Evolutionary conservation across 108 stramenopile genomes (phyloP), one percentile per base, ranked within the genome.

Genomic region (Stephanodiscus triporus): DNA sequence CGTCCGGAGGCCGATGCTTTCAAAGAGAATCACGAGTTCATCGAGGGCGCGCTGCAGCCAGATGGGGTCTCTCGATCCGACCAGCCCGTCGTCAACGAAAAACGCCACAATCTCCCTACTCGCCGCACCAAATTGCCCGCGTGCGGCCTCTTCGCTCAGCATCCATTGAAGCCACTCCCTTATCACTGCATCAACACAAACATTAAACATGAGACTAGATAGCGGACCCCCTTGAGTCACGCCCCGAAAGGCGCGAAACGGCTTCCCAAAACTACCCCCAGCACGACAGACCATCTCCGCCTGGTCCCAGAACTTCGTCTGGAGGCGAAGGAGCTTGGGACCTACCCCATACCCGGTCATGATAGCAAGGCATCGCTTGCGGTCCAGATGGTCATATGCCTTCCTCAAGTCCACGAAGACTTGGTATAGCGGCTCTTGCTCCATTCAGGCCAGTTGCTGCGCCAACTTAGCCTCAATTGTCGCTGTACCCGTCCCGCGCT

Each of bases 341-440:
- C 73, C 73, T 14, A 66, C 73, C n/a, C 65, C 65, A 74, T 66
- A 74, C 32, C 23, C 49, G 14, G 29, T 20, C 65, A 74, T 34
- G 32, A 66, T 74, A 16, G 23, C 48, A 8, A 74, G 26, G 26
- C 47, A 29, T 11, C 73, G 50, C 22, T 22, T 30, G 30, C 73
- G 19, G 20, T 74, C 73, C 24, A 74, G n/a, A 11, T 24, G 30
- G 30, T 74, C 63, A 49, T 66, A 74, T 51, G 65, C 73, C 38
- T 74, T 74, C 16, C 32, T 23, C 47, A 74, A 24, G 36, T 74
- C 73, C 6, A 74, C n/a, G 19, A 66, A 74, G 63, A 74, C 50
- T 36, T 48, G 29, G 27, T 53, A 65, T 19, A 66, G 14, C 26
- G 65, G 63, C 26, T 22, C 48, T 59, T 66, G 17, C 26, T 54